phyloP scores from a whole-genome alignment of 1,284 basidiomycete genomes.

The Heterobasidion parviporum region DNA sequence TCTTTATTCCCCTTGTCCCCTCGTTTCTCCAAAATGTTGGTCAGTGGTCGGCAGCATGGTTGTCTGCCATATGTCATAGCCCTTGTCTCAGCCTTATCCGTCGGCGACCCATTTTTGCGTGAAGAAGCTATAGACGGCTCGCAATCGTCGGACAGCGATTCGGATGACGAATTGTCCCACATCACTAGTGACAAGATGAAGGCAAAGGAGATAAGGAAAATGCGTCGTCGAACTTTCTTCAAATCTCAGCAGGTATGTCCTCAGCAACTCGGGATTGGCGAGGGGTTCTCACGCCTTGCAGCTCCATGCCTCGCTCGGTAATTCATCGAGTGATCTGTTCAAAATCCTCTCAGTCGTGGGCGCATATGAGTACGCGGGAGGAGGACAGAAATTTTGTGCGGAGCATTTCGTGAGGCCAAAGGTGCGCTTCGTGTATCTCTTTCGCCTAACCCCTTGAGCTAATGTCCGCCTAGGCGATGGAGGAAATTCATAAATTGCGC shows the following conservation, averaged over 20 bases:
- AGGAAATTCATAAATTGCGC: conserved; percentile 97
- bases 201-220: conserved; percentile 60
- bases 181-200: conserved; percentile 52
- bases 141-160: conserved; percentile 17
- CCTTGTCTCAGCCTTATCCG: conserved; percentile 87
- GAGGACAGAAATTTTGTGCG: conserved; percentile 73
- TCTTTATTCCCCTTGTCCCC: conserved; percentile 90
- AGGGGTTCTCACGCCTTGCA: conserved; percentile 23
- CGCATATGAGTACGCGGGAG: conserved; percentile 90
- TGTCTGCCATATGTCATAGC: conserved; percentile 91
- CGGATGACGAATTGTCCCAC: conserved; percentile 38
- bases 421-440: conserved; percentile 29
- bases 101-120: conserved; percentile 93
- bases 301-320: conserved; percentile 77
- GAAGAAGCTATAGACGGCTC: conserved; percentile 57
- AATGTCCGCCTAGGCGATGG: conserved; percentile 78
- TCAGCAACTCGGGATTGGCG: neutral
- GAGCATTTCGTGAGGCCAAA: conserved; percentile 91
- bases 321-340: conserved; percentile 84
- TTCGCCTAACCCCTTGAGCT: neutral
- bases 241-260: conserved; percentile 63
- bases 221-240: conserved; percentile 70
- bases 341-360: conserved; percentile 88
- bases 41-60: conserved; percentile 84
- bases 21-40: conserved; percentile 91